Evolutionary conservation across 192 early-diverging fungal genomes (phyloP), one percentile per base, ranked within the genome.

Genomic region (Rhizophagus sp.): DNA sequence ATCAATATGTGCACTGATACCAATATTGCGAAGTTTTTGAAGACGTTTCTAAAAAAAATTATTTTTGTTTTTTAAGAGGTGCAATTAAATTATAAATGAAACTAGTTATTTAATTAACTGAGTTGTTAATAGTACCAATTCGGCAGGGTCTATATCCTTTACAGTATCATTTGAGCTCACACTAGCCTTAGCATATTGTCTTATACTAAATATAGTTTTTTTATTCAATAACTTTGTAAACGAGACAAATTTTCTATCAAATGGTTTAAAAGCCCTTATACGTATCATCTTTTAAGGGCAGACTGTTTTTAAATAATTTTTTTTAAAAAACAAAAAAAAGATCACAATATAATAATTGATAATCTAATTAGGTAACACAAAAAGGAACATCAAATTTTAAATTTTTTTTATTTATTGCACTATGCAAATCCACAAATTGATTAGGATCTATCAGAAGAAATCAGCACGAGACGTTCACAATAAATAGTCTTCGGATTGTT

Each of bases 1-100:
- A 81, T 96, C 95, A 79, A 96, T 95, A 83, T 96, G 95, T 36
- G 95, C 95, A 19, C 92, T 94, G 78, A 96, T 96, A 82, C 95
- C 95, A 82, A 96, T 94, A 87, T 96, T 96, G 68, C 95, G 94
- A 81, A 94, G 86, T 49, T 79, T 87, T 30, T 85, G 77, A 33
- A 95, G 87, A 66, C 92, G 88, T 62, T 79, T 77, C 85, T 90
- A 78, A 69, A 47, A 41, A 41, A 41, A 30, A 30, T 30, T 30
- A 1, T 30, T 30, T 30, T 30, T 30, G 0, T 36, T 36, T 36
- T 36, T 36, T 36, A 0, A 30, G 30, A 30, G 30, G 1, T 30
- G 1, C 30, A 30, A 30, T 30, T 30, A 30, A 30, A 30, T 22
- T 34, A 39, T 39, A 61, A 78, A 27, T 36, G 22, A 50, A 72